A percentile compares a stretch with the other conserved stretches of the same genome.
phyloP scores from a whole-genome alignment of 2,329 filamentous ascomycete genomes.

The Botryotinia convoluta region DNA sequence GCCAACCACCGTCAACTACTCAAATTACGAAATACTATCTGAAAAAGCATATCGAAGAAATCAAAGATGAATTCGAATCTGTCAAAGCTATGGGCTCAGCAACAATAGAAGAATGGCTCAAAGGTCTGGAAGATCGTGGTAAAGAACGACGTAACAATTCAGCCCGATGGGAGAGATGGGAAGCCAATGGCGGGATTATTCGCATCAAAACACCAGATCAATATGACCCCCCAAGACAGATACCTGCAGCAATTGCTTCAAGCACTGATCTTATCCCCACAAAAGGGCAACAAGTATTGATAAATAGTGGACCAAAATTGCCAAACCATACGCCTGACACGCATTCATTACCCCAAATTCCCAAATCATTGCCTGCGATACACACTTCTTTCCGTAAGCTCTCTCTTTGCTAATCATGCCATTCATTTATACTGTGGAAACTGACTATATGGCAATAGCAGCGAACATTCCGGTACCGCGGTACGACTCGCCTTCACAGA shows the following conservation, averaged over 20 bases:
- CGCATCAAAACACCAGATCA: conserved; percentile 27
- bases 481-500: conserved; percentile 37
- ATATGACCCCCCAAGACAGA: conserved; percentile 21
- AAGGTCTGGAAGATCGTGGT: conserved; percentile 66
- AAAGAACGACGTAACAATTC: conserved; percentile 59
- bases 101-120: conserved; percentile 73
- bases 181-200: conserved; percentile 37
- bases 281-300: conserved; percentile 6
- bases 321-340: conserved; percentile 7
- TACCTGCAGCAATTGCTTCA: background rate
- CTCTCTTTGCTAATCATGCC: background rate
- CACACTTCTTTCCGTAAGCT: conserved; percentile 23
- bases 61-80: conserved; percentile 60
- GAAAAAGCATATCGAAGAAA: conserved; percentile 57
- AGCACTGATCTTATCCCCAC: background rate
- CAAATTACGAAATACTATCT: conserved; percentile 66
- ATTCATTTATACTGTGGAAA: background rate
- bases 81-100: conserved; percentile 66
- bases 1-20: conserved; percentile 46
- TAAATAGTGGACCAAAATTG: conserved; percentile 2
- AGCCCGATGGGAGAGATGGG: conserved; percentile 74
- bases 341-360: conserved; percentile 15
- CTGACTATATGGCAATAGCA: conserved; percentile 22
- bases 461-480: conserved; percentile 30
- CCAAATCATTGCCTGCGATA: conserved; percentile 21